Evolutionary conservation across 345 rosid species (phyloP).

Genomic region (Populus ilicifolia): DNA sequence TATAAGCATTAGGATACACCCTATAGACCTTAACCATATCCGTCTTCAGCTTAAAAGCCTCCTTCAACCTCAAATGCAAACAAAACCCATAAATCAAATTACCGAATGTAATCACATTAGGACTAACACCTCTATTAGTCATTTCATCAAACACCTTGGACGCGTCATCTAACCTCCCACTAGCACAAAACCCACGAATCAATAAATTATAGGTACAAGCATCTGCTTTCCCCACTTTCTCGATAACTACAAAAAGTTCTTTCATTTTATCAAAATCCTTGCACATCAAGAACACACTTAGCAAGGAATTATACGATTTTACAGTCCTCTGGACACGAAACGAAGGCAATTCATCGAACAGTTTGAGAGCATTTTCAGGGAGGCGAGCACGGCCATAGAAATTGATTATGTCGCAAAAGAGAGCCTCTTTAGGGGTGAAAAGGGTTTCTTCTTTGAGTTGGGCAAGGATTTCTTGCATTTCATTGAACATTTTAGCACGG

Average conservation of each 20-base stretch:
- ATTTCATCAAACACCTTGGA: constrained; percentile 57
- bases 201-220: constrained; percentile 70
- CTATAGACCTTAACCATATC: constrained; percentile 48
- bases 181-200: constrained; percentile 39
- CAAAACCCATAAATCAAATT: constrained; percentile 54
- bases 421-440: constrained; percentile 44
- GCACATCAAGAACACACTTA: constrained; percentile 44
- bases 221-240: constrained; percentile 44
- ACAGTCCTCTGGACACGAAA: constrained; percentile 53
- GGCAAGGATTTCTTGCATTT: constrained; percentile 55
- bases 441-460: constrained; percentile 52
- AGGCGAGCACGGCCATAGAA: constrained; percentile 56
- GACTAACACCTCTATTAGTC: constrained; percentile 48
- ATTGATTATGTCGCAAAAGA: constrained; percentile 59
- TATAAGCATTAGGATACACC: constrained; percentile 32
- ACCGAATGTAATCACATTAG: constrained; percentile 52
- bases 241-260: constrained; percentile 34
- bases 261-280: constrained; percentile 40
- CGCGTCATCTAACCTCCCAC: constrained; percentile 46
- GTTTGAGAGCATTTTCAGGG: constrained; percentile 39
- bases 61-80: constrained; percentile 41
- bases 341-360: constrained; percentile 65
- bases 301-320: constrained; percentile 58
- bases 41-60: constrained; percentile 64
- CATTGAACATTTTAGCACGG: constrained; percentile 64